A percentile compares a stretch with the other conserved stretches of the same genome.
Conservation (phyloP, 225 moss, liverwort and hornwort genomes). For the Sphagnum contortum region DNA sequence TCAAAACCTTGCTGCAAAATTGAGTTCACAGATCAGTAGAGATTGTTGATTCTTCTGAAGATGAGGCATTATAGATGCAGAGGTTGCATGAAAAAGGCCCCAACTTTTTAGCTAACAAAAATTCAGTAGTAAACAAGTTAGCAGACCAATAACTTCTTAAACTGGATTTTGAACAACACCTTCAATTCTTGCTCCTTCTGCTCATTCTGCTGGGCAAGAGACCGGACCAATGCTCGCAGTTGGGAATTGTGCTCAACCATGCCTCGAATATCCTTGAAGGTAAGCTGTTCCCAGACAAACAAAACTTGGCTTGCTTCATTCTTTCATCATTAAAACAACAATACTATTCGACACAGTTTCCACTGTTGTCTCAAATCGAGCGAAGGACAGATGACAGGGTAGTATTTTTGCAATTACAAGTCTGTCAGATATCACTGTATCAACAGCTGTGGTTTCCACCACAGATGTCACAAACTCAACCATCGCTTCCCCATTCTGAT, state of each 20-base stretch:
- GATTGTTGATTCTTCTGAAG: background rate
- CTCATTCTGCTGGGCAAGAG: slow-evolving; percentile 84
- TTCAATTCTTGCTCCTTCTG: slow-evolving; percentile 76
- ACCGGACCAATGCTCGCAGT: slow-evolving; percentile 72
- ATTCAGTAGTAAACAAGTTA: too few species aligned
- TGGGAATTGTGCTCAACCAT: slow-evolving; percentile 98
- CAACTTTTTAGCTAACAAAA: too few species aligned
- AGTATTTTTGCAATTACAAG: slow-evolving; percentile 30
- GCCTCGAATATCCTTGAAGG: slow-evolving; percentile 92
- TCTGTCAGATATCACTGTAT: slow-evolving; percentile 77
- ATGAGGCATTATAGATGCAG: background rate
- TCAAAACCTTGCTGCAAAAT: slow-evolving; percentile 59
- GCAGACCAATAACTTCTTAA: too few species aligned
- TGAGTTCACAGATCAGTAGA: background rate
- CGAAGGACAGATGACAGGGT: too few species aligned
- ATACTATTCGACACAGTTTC: too few species aligned
- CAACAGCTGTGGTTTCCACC: slow-evolving; percentile 65
- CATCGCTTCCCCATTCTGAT: slow-evolving; percentile 62
- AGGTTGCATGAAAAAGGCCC: too few species aligned
- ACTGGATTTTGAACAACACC: slow-evolving; percentile 13
- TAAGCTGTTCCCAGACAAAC: slow-evolving; percentile 28
- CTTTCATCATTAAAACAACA: too few species aligned
- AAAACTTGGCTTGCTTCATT: background rate
- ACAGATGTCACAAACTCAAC: slow-evolving; percentile 39
- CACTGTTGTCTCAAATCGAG: too few species aligned